These are phyloP conservation scores for Teunomyces kruisii DNA, from an alignment of 805 yeast species.

Conservation along the genomic window DNA sequence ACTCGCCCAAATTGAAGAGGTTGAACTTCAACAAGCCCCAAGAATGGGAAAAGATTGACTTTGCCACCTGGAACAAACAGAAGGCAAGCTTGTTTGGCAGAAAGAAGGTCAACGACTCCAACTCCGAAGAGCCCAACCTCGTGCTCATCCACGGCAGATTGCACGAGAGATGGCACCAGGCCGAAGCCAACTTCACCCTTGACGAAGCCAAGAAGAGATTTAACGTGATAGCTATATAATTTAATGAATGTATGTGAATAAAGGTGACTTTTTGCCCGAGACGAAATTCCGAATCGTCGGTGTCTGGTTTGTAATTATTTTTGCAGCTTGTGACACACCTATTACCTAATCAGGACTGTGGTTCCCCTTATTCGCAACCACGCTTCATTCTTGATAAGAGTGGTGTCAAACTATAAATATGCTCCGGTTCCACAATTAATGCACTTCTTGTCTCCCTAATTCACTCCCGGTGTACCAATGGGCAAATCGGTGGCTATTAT, in stretches of 20 bases:
- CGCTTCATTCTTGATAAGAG: background rate
- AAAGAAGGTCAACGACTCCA: constrained; percentile 30
- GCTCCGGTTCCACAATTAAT: background rate
- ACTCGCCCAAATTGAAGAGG: constrained; percentile 10
- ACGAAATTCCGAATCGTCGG: too few relatives aligned
- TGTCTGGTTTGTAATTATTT: too few relatives aligned
- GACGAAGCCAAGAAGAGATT: constrained; percentile 24
- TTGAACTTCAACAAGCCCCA: constrained; percentile 17
- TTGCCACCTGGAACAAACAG: constrained; percentile 35
- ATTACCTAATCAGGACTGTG: constrained; percentile 2
- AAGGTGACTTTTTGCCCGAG: too few relatives aligned
- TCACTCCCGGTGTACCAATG: background rate
- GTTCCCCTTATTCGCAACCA: background rate
- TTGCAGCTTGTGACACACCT: background rate
- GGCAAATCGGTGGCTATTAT: constrained; percentile 19
- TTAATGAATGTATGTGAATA: background rate
- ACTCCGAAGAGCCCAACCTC: constrained; percentile 37
- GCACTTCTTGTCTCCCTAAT: background rate
- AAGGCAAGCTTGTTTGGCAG: constrained; percentile 48
- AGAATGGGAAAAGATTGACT: constrained; percentile 29
- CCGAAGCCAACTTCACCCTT: constrained; percentile 16
- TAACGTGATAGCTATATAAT: constrained; percentile 1
- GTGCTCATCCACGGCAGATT: constrained; percentile 39
- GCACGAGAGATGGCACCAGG: constrained; percentile 44
- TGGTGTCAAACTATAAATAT: background rate